Evolutionary conservation across 257 asterid genomes (phyloP), one percentile per base, ranked within the genome.

Genomic region (Solanum okadae): DNA sequence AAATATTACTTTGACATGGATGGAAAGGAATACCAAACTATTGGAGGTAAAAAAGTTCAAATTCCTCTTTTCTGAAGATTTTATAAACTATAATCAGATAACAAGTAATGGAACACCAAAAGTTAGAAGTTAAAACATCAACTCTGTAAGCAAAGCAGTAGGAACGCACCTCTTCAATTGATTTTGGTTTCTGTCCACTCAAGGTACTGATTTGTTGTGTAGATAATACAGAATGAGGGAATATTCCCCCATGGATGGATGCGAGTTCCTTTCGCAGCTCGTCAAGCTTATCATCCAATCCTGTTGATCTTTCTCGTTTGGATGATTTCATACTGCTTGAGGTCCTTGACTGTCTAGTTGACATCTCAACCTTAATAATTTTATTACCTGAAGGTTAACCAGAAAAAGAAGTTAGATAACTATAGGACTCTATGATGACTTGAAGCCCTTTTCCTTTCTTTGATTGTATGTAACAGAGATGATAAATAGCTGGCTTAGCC

Each of bases 201-300:
- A 96, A 87, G 87, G 76, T 61, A 92, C 91, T 90, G 40, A 97
- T 94, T 90, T 95, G 99, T 88, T 95, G 98, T 22, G 98, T 93
- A 87, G 99, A 96, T 87, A 97, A 88, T 31, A 97, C 95, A 9
- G 98, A 95, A 89, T 96, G 98, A 83, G 99, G 98, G 89, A 97
- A 96, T 94, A 96, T 92, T 72, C 96, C 94, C n/a, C 98, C 99
- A 72, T 96, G 95, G 61, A 88, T 89, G 15, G 93, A 92, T 75
- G 98, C 96, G 72, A 95, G 94, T 88, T 95, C 98, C 89, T 94
- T 97, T 65, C 98, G 95, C 87, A 97, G 94, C 94, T 95, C 96
- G 49, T 95, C 98, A 33, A 97, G 97, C 92, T 91, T 95, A 84
- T 88, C 88, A 88, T 93, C 95, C 93, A 97, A 86, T 37, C 89